Base-by-base conservation (phyloP, 768 basidiomycete genomes). In the Auriscalpium orientale region DNA sequence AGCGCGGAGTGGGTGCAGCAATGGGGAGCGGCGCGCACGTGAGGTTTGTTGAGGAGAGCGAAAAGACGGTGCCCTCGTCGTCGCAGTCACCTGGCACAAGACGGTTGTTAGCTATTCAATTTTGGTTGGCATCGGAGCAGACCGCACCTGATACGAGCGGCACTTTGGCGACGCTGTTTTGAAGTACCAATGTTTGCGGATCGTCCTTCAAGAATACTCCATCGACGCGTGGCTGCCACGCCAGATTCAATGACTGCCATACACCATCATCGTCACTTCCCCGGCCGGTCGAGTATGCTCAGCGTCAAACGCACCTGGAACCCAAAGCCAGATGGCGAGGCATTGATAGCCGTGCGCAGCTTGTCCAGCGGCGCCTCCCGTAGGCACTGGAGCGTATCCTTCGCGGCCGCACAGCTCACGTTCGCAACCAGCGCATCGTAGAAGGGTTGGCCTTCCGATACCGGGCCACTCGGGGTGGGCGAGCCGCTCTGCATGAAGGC, bases 401-500 rank as follows among this genome's bases (percentile, higher is more conserved):
- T 11, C 20, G 37, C 38, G 22, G 22, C 22, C 18, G 37, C 11
- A 57, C 62, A 48, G 16, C 45, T 34, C 16, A 38, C 33, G 13
- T 18, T 16, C 8, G 43, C 16, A 20, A 47, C 53, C 45, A 63
- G 49, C 15, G 47, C 46, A 48, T 63, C 57, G 44, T 58, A 63
- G 34, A 46, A 55, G n/a, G 38, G 52, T 36, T 63, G 62, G 12
- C 57, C 57, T 2, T 49, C 7, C 16, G 54, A 37, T 16, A 59
- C 47, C 22, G 55, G 48, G 15, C 45, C 48, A 7, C 47, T n/a
- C n/a, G 57, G 50, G 20, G 33, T 22, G 33, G 60, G 62, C 1
- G 57, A 56, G 12, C 62, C 62, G 22, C 60, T 59, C 44, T 63
- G 54, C 62, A 63, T 61, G 45, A 61, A 50, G 1, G 57, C 62